Conservation (phyloP, 306 rosid genomes). For the Mimosa pudica region DNA sequence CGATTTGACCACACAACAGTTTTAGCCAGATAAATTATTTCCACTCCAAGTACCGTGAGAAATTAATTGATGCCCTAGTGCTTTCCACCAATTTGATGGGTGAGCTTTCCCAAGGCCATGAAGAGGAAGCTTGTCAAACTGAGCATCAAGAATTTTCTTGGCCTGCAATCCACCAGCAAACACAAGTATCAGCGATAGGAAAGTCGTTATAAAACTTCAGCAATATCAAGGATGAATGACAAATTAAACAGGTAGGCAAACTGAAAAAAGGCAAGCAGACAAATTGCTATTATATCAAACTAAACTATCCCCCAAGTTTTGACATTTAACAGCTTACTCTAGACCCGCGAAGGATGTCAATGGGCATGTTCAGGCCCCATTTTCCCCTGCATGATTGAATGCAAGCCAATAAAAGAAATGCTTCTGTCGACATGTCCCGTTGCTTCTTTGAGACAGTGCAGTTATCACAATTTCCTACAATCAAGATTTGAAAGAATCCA, state of each 20-base stretch:
- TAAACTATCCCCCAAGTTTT: slow-evolving; percentile 16
- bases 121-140: slow-evolving; percentile 83
- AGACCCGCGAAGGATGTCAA: slow-evolving; percentile 88
- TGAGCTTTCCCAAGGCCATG: slow-evolving; percentile 85
- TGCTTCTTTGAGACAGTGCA: slow-evolving; percentile 64
- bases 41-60: slow-evolving; percentile 57
- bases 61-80: slow-evolving; percentile 70
- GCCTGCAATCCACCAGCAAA: slow-evolving; percentile 59
- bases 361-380: slow-evolving; percentile 88
- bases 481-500: slow-evolving; percentile 33
- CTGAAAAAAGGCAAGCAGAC: background rate
- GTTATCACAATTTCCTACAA: slow-evolving; percentile 85
- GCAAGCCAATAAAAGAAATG: slow-evolving; percentile 88
- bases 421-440: slow-evolving; percentile 82
- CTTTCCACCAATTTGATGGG: slow-evolving; percentile 93
- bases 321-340: slow-evolving; percentile 61
- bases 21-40: slow-evolving; percentile 22
- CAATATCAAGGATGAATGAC: slow-evolving; percentile 23
- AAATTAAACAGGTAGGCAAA: slow-evolving; percentile 15
- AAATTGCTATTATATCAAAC: slow-evolving; percentile 1
- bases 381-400: slow-evolving; percentile 65
- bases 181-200: slow-evolving; percentile 40
- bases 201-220: slow-evolving; percentile 23
- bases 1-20: slow-evolving; percentile 21
- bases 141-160: slow-evolving; percentile 63